Conservation (phyloP, 495 filamentous ascomycete species). For the Cercophora newfieldiana region DNA sequence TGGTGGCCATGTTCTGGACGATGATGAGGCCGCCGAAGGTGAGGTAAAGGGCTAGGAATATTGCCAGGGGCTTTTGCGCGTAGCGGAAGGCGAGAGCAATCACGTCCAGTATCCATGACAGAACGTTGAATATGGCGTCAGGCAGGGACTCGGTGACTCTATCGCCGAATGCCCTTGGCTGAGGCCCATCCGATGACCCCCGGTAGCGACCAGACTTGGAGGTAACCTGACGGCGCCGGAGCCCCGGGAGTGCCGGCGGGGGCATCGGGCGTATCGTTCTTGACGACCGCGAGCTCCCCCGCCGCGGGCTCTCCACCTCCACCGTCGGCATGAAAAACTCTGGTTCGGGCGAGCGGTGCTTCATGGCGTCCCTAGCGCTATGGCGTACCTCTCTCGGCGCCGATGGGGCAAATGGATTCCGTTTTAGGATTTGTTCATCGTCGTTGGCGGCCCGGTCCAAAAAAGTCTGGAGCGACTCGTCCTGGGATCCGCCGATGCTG, state of each 20-base stretch:
- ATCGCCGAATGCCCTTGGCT: conserved; percentile 8
- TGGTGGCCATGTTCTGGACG: conserved; percentile 52
- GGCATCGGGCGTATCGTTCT: conserved; percentile 22
- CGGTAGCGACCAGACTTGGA: conserved; percentile 12
- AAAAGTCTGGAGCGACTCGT: conserved; percentile 48
- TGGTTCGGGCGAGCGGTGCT: conserved; percentile 36
- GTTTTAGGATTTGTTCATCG: conserved; percentile 45
- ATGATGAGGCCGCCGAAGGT: conserved; percentile 49
- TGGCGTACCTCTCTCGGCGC: conserved; percentile 40
- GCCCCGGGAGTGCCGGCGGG: conserved; percentile 21
- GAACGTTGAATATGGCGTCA: conserved; percentile 31
- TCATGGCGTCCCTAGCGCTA: conserved; percentile 33
- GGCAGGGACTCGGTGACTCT: conserved; percentile 28
- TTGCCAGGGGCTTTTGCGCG: conserved; percentile 56
- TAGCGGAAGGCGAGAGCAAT: conserved; percentile 50
- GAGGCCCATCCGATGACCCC: neutral
- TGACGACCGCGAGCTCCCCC: conserved; percentile 28
- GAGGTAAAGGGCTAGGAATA: conserved; percentile 54
- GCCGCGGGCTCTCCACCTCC: conserved; percentile 34
- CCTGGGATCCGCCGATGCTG: conserved; percentile 45
- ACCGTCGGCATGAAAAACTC: conserved; percentile 47
- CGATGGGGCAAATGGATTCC: conserved; percentile 48
- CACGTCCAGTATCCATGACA: conserved; percentile 51
- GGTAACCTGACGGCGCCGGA: conserved; percentile 30
- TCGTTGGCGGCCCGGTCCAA: conserved; percentile 38